phyloP scores from a whole-genome alignment of 2,329 filamentous ascomycete species.

The Sodiomyces alkalinus region DNA sequence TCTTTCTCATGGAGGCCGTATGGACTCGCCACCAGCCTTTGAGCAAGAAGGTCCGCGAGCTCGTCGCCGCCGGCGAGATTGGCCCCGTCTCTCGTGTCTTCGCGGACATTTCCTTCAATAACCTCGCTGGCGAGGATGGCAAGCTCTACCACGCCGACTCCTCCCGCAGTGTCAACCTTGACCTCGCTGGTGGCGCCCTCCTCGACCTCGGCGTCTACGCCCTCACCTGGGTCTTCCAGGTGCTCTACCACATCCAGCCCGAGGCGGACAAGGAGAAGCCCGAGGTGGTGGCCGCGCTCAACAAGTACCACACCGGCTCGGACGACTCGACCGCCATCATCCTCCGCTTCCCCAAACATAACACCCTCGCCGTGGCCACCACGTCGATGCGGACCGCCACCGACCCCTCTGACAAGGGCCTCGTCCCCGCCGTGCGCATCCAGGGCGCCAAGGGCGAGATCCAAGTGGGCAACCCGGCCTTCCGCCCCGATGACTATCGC shows the following conservation, averaged over 20 bases:
- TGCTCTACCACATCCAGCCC: slow-evolving; percentile 66
- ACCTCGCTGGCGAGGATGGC: slow-evolving; percentile 42
- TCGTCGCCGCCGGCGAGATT: slow-evolving; percentile 38
- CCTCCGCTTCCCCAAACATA: slow-evolving; percentile 54
- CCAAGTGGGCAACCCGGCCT: slow-evolving; percentile 60
- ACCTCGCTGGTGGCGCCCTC: slow-evolving; percentile 68
- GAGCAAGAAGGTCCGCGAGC: slow-evolving; percentile 57
- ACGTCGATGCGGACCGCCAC: slow-evolving; percentile 47
- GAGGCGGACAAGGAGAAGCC: slow-evolving; percentile 51
- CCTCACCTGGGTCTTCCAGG: slow-evolving; percentile 82
- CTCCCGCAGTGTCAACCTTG: slow-evolving; percentile 67
- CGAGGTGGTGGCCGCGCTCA: slow-evolving; percentile 51
- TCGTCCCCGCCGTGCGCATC: slow-evolving; percentile 58
- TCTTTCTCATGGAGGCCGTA: slow-evolving; percentile 75
- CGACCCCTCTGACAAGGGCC: slow-evolving; percentile 37
- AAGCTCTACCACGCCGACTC: slow-evolving; percentile 40
- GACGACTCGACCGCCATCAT: slow-evolving; percentile 71
- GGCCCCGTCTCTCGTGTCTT: slow-evolving; percentile 45
- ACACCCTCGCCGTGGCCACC: slow-evolving; percentile 57
- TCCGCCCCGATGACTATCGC: slow-evolving; percentile 48
- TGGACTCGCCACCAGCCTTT: slow-evolving; percentile 86
- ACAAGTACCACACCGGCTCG: slow-evolving; percentile 57
- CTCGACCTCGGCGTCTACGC: slow-evolving; percentile 82
- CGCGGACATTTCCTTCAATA: slow-evolving; percentile 46
- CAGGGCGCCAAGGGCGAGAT: slow-evolving; percentile 73